Percentiles rank a stretch among this genome's conserved stretches.
Evolutionary conservation across 2,329 filamentous ascomycete species (phyloP).

Genomic region (Monosporascus ibericus): DNA sequence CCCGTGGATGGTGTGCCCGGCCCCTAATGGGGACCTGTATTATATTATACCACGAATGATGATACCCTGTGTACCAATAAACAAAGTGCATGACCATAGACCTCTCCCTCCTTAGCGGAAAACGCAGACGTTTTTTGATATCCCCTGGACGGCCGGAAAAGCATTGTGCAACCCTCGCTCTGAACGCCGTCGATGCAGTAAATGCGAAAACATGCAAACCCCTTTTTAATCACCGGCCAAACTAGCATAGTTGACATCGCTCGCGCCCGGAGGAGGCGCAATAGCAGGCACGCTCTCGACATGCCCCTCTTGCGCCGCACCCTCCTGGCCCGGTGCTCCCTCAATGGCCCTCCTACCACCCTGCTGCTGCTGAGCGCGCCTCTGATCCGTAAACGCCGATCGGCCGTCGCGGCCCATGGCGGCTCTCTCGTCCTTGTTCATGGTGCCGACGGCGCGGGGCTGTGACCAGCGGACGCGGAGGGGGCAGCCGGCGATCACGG

Average conservation of each 20-base stretch:
- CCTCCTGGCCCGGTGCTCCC: constrained; percentile 21
- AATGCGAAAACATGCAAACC: constrained; percentile 8
- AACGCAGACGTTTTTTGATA: constrained; percentile 8
- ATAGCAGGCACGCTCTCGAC: constrained; percentile 40
- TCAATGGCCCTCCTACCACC: constrained; percentile 25
- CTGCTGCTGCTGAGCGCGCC: constrained; percentile 32
- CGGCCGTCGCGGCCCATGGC: constrained; percentile 76
- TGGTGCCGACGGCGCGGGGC: constrained; percentile 83
- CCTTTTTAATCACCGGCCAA: constrained; percentile 65
- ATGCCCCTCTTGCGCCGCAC: constrained; percentile 18
- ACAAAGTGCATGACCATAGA: constrained; percentile 11
- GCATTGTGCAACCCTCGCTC: constrained; percentile 24
- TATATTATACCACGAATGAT: constrained; percentile 13
- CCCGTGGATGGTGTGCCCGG: too few species aligned
- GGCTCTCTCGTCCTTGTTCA: constrained; percentile 80
- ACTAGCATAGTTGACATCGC: constrained; percentile 78
- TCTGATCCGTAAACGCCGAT: constrained; percentile 41
- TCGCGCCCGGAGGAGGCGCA: constrained; percentile 72
- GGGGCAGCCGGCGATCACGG: constrained; percentile 86
- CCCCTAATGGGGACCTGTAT: constrained; percentile 11
- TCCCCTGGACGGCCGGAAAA: constrained; percentile 5
- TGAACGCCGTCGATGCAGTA: constrained; percentile 23
- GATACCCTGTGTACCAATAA: constrained; percentile 20
- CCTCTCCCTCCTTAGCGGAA: not conserved
- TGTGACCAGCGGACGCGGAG: constrained; percentile 87